Percentiles rank a stretch among this genome's conserved stretches.
Evolutionary conservation across 106 monocot genomes (phyloP).

Genomic region (Agapanthus africanus): DNA sequence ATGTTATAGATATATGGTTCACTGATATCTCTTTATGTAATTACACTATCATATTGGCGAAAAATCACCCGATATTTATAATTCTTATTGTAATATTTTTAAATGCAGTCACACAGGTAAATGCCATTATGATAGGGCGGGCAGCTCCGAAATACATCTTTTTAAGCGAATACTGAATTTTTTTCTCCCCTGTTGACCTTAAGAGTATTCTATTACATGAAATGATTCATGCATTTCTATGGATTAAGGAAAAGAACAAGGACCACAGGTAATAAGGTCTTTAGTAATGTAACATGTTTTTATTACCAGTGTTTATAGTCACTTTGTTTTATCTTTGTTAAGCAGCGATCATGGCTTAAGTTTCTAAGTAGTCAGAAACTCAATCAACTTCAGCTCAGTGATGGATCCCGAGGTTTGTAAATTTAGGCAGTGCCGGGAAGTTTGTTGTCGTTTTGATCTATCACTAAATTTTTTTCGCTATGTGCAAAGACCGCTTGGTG

Average conservation of each 20-base stretch:
- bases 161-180: slow-evolving; percentile 27
- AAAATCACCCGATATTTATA: not conserved
- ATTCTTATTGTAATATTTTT: not conserved
- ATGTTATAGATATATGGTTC: not conserved
- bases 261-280: slow-evolving; percentile 21
- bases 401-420: slow-evolving; percentile 26
- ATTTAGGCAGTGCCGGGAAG: not conserved
- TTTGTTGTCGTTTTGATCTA: not conserved
- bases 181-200: slow-evolving; percentile 17
- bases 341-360: slow-evolving; percentile 28
- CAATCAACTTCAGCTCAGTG: slow-evolving; percentile 21
- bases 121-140: slow-evolving; percentile 24
- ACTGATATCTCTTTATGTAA: not conserved
- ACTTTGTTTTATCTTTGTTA: not conserved
- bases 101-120: slow-evolving; percentile 33
- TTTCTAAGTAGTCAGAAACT: slow-evolving; percentile 21
- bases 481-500: slow-evolving; percentile 45
- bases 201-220: slow-evolving; percentile 41
- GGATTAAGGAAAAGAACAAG: slow-evolving; percentile 19
- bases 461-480: not conserved
- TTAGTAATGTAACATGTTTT: not conserved
- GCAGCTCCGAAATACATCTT: slow-evolving; percentile 29
- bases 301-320: not conserved
- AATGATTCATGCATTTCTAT: slow-evolving; percentile 51
- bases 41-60: not conserved